Conservation (phyloP, 345 rosid species). For the Capsella bursapastoris region DNA sequence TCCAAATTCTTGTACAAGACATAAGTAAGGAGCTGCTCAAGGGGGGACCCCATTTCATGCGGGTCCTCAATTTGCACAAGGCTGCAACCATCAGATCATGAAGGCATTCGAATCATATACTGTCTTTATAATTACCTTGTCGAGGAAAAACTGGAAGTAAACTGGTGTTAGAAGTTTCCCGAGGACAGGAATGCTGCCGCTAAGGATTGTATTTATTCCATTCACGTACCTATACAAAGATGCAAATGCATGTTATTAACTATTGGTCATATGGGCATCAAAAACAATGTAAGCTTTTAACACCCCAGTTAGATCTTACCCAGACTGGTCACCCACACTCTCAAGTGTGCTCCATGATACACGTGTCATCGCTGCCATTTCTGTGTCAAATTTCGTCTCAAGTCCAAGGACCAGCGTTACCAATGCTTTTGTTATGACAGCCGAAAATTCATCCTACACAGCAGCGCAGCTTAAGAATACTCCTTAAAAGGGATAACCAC, state of each 20-base stretch:
- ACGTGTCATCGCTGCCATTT: slow-evolving; percentile 97
- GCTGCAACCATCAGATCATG: slow-evolving; percentile 46
- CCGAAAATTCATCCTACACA: slow-evolving; percentile 95
- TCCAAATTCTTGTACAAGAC: neutral
- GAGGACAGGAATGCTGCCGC: slow-evolving; percentile 45
- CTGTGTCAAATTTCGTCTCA: slow-evolving; percentile 93
- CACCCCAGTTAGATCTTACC: slow-evolving; percentile 50
- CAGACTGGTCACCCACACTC: slow-evolving; percentile 98
- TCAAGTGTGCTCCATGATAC: slow-evolving; percentile 97
- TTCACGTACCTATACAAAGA: slow-evolving; percentile 57
- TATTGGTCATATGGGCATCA: slow-evolving; percentile 12
- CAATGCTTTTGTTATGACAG: slow-evolving; percentile 84
- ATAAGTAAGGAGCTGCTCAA: slow-evolving; percentile 50
- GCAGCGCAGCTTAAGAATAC: slow-evolving; percentile 37
- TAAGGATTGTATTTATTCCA: slow-evolving; percentile 40
- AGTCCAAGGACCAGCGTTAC: slow-evolving; percentile 90
- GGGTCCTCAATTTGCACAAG: slow-evolving; percentile 12
- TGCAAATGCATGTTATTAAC: slow-evolving; percentile 35
- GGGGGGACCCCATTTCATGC: slow-evolving; percentile 32
- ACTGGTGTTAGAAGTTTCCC: slow-evolving; percentile 45
- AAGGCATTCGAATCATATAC: slow-evolving; percentile 24
- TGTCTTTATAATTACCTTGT: slow-evolving; percentile 53
- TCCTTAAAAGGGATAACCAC: slow-evolving; percentile 33
- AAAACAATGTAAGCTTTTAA: slow-evolving; percentile 18
- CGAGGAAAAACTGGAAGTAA: slow-evolving; percentile 46